Evolutionary conservation across 768 basidiomycete genomes (phyloP).

Genomic region (Kwoniella pini): DNA sequence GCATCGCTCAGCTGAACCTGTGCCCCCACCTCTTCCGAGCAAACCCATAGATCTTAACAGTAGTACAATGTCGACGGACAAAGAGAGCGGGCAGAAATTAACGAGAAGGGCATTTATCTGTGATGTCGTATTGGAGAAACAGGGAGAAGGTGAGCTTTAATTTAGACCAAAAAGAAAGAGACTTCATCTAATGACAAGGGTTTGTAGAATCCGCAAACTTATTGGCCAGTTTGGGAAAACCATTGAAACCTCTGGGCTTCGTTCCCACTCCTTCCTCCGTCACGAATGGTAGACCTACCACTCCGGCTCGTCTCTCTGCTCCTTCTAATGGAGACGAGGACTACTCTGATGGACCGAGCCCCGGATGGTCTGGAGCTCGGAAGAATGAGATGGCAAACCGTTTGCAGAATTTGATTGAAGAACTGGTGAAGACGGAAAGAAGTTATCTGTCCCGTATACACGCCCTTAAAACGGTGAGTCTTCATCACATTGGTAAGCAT

Average conservation of each 20-base stretch:
- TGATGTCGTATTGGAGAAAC: constrained; percentile 84
- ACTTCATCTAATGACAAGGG: neutral
- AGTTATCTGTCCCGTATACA: constrained; percentile 82
- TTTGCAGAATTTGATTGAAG: constrained; percentile 73
- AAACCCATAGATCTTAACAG: constrained; percentile 50
- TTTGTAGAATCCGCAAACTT: constrained; percentile 47
- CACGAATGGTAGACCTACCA: constrained; percentile 23
- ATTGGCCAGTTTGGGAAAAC: constrained; percentile 40
- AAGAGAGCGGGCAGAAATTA: constrained; percentile 53
- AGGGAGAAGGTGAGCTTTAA: constrained; percentile 58
- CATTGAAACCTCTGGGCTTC: constrained; percentile 31
- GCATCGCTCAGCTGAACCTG: constrained; percentile 25
- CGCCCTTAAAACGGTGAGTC: constrained; percentile 66
- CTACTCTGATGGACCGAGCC: constrained; percentile 2
- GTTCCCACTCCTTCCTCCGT: constrained; percentile 23
- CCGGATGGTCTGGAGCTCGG: constrained; percentile 51
- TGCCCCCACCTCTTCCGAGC: constrained; percentile 29
- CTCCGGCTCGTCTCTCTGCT: constrained; percentile 22
- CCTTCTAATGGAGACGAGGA: constrained; percentile 14
- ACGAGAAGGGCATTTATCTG: constrained; percentile 85
- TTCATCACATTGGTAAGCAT: neutral
- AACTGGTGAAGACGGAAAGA: constrained; percentile 84
- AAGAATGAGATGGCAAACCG: constrained; percentile 35
- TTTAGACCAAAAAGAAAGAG: neutral
- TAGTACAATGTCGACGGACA: constrained; percentile 44